Evolutionary conservation across 352 stramenopile species (phyloP), one percentile per base, ranked within the genome.

Genomic region (Globisporangium ultimum): DNA sequence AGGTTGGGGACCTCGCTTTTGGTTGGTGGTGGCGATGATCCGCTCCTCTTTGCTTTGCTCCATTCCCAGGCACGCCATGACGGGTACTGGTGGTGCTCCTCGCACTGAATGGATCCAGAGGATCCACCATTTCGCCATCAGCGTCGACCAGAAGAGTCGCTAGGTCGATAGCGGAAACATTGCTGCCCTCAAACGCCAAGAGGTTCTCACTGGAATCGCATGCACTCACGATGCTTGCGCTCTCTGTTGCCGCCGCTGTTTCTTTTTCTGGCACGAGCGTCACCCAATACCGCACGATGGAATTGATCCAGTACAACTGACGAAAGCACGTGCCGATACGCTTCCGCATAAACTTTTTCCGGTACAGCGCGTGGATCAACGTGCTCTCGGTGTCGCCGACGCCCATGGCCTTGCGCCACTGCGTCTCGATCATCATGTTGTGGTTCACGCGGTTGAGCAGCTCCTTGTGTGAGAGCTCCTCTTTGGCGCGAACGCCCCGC

Each of bases 381-480:
- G 71, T 69, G 51, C 55, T 87, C 48, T 86, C 79, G 0, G 68
- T 76, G 55, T 86, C 79, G 34, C 68, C 64, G 36, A 89, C 63
- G 28, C 79, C 79, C 74, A 89, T 86, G 11, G 79, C 76, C 49
- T 70, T 73, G 15, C 79, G 74, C 79, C 79, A 89, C 63, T 89
- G 79, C 11, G 68, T 68, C 55, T 87, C 79, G 46, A 89, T 78
- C 51, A 83, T 73, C 55, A 89, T 67, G 55, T 89, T 87, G 63
- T 85, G 78, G 15, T 68, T 72, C 51, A 79, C 72, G 36, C 79
- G 70, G 13, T 55, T 78, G 12, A 89, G 60, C 34, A 89, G 55
- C 55, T 89, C 79, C 14, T 71, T 70, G 48, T 87, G 72, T 1
- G 74, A 66, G 22, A 86, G 63, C 9, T 84, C 64, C 20, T 84